Conservation (phyloP, 129 eudicot species). For the Mikania micrantha region DNA sequence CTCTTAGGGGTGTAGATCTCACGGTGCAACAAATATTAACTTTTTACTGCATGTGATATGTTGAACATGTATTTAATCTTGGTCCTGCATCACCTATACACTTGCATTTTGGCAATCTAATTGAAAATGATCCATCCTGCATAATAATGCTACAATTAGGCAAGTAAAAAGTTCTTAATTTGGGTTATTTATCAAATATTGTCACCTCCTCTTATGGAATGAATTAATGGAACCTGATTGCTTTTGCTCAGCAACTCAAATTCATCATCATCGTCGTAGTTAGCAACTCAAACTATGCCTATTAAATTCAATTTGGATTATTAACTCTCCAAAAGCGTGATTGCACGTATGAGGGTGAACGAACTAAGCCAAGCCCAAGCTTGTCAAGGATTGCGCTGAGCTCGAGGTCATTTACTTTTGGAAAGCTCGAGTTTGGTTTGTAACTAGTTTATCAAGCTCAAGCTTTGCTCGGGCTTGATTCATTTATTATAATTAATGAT, state of each 20-base stretch:
- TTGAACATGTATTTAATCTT: background rate
- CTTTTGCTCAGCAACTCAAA: background rate
- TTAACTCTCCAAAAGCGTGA: background rate
- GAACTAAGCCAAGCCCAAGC: no score
- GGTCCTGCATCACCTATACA: background rate
- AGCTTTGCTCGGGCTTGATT: no score
- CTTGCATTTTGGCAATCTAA: background rate
- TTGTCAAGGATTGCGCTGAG: no score
- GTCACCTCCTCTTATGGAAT: background rate
- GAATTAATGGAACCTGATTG: background rate
- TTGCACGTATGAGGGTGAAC: no score
- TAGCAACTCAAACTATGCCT: no score
- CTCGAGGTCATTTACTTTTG: no score
- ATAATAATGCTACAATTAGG: no score
- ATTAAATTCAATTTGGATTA: background rate
- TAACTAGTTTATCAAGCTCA: no score
- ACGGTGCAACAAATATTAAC: background rate
- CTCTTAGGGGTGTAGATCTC: background rate
- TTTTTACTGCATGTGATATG: background rate
- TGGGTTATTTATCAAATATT: background rate
- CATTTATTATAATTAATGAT: no score
- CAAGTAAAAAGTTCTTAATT: no score
- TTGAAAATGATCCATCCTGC: background rate
- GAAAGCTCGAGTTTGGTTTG: no score
- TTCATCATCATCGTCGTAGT: no score